Conservation (phyloP, 2,329 filamentous ascomycete genomes). For the Sarocladiaceae sp. region DNA sequence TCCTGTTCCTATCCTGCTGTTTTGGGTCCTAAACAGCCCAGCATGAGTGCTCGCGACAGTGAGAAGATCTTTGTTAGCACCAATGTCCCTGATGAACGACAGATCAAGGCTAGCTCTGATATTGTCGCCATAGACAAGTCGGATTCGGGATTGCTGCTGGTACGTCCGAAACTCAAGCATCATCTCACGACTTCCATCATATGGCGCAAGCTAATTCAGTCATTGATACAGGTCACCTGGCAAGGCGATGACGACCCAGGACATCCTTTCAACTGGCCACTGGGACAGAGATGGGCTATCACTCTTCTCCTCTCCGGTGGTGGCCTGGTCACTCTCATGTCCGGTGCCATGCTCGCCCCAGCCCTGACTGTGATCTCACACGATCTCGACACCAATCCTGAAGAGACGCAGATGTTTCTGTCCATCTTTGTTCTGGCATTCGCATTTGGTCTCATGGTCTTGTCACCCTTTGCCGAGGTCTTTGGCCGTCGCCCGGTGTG, state of each 20-base stretch:
- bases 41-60: not conserved
- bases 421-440: slow-evolving; percentile 31
- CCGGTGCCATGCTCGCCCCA: slow-evolving; percentile 31
- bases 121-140: not conserved
- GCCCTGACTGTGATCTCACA: slow-evolving; percentile 26
- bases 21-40: too few relatives aligned
- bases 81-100: not conserved
- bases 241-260: slow-evolving; percentile 37
- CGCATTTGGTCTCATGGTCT: slow-evolving; percentile 27
- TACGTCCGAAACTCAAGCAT: not conserved
- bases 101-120: not conserved
- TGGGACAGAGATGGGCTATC: slow-evolving; percentile 17
- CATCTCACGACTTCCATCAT: not conserved
- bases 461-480: slow-evolving; percentile 29
- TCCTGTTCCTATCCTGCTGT: too few relatives aligned
- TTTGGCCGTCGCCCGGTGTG: slow-evolving; percentile 29
- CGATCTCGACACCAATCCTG: slow-evolving; percentile 23
- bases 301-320: slow-evolving; percentile 27
- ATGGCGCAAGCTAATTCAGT: not conserved
- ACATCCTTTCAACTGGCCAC: slow-evolving; percentile 63
- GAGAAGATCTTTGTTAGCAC: not conserved
- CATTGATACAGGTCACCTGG: slow-evolving; percentile 4
- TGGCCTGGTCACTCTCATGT: slow-evolving; percentile 30
- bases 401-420: slow-evolving; percentile 25
- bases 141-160: not conserved